A percentile compares a stretch with the other conserved stretches of the same genome.
Evolutionary conservation across 2,329 filamentous ascomycete genomes (phyloP).

Genomic region (Falciphora oryzae): DNA sequence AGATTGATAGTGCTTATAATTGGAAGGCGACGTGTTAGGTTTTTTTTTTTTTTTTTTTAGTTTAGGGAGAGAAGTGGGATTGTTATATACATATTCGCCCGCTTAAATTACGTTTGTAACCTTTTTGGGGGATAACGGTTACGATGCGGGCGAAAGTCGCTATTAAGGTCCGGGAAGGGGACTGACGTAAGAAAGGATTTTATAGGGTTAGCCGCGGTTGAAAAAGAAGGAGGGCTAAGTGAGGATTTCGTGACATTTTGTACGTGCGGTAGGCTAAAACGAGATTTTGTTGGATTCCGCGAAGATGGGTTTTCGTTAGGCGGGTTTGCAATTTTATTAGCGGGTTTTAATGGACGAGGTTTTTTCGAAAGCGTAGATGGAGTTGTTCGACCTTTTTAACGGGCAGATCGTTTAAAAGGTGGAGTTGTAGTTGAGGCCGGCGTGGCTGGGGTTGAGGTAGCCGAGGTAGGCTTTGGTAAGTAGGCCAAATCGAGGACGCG

Average conservation of each 20-base stretch:
- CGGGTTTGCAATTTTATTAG: neutral
- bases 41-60: neutral
- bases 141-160: neutral
- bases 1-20: neutral
- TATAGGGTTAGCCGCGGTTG: neutral
- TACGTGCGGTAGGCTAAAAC: neutral
- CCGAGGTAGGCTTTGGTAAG: neutral
- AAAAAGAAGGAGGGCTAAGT: neutral
- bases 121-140: neutral
- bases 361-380: neutral
- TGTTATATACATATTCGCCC: conserved; percentile 1
- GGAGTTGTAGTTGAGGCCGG: neutral
- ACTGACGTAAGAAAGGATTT: neutral
- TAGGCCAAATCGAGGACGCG: neutral
- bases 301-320: too few relatives aligned
- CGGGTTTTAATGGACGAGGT: neutral
- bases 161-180: neutral
- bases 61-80: neutral
- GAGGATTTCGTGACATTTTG: neutral
- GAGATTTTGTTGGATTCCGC: neutral
- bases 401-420: neutral
- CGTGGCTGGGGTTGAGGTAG: too few relatives aligned
- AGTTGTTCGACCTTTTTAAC: neutral
- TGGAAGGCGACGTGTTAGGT: neutral
- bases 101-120: neutral